These are phyloP conservation scores for Aspergillus fumigatiaffinis DNA, from an alignment of 2,329 filamentous ascomycete species.

Conservation along the genomic window DNA sequence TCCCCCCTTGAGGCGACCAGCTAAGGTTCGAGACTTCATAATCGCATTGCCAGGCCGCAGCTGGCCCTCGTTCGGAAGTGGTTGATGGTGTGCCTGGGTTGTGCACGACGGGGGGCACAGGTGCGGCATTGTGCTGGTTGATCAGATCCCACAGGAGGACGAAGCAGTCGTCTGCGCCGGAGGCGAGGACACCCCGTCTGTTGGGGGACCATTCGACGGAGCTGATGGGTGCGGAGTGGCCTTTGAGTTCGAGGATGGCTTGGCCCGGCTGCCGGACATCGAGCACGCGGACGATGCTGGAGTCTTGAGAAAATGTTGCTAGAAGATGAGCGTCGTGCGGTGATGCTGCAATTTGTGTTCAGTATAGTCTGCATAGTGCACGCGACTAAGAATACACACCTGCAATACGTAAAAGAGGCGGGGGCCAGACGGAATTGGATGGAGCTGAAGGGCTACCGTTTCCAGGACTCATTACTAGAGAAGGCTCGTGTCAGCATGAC, in stretches of 20 bases:
- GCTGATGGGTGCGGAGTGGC: conserved; percentile 80
- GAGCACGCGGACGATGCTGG: conserved; percentile 85
- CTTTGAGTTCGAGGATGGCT: conserved; percentile 86
- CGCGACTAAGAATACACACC: conserved; percentile 27
- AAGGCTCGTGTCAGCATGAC: neutral
- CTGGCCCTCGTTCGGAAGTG: conserved; percentile 41
- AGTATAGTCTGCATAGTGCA: no score
- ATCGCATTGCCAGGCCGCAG: conserved; percentile 44
- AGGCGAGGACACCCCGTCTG: conserved; percentile 81
- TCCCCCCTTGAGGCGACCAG: conserved; percentile 43
- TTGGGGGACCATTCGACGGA: conserved; percentile 94
- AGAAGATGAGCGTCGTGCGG: conserved; percentile 93
- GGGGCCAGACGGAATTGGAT: conserved; percentile 58
- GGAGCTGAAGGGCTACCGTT: conserved; percentile 68
- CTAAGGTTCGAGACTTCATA: conserved; percentile 47
- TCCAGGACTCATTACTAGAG: conserved; percentile 45
- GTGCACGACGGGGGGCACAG: conserved; percentile 37
- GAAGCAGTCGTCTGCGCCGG: conserved; percentile 85
- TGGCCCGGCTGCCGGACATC: conserved; percentile 96
- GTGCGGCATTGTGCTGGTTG: conserved; percentile 56
- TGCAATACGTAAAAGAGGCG: conserved; percentile 45
- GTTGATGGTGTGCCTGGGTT: conserved; percentile 24
- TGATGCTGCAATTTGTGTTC: conserved; percentile 55
- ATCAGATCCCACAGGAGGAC: conserved; percentile 93
- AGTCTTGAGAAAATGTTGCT: conserved; percentile 95